These are phyloP conservation scores for Skeletonema tropicum DNA, from an alignment of 108 stramenopile species.

Conservation along the genomic window DNA sequence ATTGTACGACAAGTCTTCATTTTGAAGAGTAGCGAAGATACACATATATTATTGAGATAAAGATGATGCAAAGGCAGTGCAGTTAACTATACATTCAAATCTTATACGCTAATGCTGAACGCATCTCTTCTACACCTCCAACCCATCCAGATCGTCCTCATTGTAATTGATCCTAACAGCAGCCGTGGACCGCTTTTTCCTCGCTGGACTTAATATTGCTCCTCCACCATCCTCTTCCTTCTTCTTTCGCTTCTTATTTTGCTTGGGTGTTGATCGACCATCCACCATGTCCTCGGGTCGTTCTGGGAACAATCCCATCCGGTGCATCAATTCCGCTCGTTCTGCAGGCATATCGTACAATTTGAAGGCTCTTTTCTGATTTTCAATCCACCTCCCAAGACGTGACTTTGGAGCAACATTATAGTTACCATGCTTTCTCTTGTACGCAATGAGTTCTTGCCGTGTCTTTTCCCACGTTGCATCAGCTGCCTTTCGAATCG, in stretches of 20 bases:
- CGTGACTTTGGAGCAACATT: neutral
- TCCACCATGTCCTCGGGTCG: neutral
- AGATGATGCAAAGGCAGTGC: no score
- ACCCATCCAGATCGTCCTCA: neutral
- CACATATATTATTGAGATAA: no score
- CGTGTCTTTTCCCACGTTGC: neutral
- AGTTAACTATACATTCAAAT: no score
- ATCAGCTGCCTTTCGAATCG: slow-evolving; percentile 14
- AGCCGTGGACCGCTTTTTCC: neutral
- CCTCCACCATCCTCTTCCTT: neutral
- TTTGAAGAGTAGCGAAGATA: no score
- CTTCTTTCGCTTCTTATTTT: neutral
- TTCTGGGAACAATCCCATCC: neutral
- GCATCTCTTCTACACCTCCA: no score
- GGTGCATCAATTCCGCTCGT: neutral
- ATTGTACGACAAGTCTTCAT: no score
- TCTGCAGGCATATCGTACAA: neutral
- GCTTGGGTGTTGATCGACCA: neutral
- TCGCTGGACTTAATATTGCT: neutral
- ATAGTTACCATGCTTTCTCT: neutral
- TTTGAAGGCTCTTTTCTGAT: neutral
- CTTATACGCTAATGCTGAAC: no score
- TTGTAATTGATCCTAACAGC: neutral
- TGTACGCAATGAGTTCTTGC: neutral
- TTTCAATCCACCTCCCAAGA: neutral